Base-by-base conservation (phyloP, 2,329 filamentous ascomycete species). In the Fusarium nisikadoi region DNA sequence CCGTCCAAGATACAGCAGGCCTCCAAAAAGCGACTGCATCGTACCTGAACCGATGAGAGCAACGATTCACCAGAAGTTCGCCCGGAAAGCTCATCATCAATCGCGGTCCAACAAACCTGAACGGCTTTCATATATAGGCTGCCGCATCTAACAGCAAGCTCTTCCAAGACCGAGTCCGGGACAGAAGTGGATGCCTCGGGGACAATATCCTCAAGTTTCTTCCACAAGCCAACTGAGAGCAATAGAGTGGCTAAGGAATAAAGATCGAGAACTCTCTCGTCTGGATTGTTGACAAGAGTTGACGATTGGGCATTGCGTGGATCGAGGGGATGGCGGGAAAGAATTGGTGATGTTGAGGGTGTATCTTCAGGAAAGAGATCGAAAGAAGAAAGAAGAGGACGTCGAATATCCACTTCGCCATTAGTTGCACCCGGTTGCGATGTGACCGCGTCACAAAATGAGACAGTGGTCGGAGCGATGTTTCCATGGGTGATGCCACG, bases 171-270 rank as follows among this genome's bases (percentile, higher is more conserved):
- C 33, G 91, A 88, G 67, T 91, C 88, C 1, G 88, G 82, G 31
- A 93, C 87, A 76, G 86, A 86, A 17, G 89, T 79, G 1, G 80
- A 85, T 16, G 65, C 38, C 41, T 82, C 81, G 0, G 85, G 79
- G 2, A 85, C 83, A 0, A 90, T 81, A 23, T 85, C 83, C 60
- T 89, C 88, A 0, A 94, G 84, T 16, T 89, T 90, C 7, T 88
- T 89, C 93, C 93, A 95, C 13, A 95, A 81, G 11, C 93, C 93
- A 58, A 95, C 89, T 11, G 93, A 93, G 6, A 94, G 84, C 1
- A 95, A 85, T 8, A 94, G 83, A 82, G 94, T 88, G 23, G 92
- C 92, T 3, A 95, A 84, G 11, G 92, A 91, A 78, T 94, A 94
- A 5, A 95, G 82, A 68, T 95, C 93, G 36, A 90, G 82, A 2